Conservation (phyloP, 805 yeast genomes). For the Candida namnaoensis region DNA sequence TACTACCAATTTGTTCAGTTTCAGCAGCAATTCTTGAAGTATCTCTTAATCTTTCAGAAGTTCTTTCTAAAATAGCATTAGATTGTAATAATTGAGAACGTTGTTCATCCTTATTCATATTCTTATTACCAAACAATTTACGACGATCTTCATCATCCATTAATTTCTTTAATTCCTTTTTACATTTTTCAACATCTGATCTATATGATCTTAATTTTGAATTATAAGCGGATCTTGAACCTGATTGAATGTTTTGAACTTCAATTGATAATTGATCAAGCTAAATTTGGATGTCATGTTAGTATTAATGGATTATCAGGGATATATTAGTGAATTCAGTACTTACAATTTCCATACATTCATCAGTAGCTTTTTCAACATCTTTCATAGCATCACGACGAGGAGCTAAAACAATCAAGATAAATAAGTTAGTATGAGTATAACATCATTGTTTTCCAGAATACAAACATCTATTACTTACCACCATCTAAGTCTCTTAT, state of each 20-base stretch:
- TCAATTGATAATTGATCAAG: slow-evolving; percentile 85
- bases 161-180: slow-evolving; percentile 42
- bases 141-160: slow-evolving; percentile 67
- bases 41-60: slow-evolving; percentile 77
- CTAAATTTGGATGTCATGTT: slow-evolving; percentile 10
- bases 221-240: slow-evolving; percentile 61
- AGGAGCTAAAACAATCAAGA: no score
- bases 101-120: slow-evolving; percentile 43
- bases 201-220: slow-evolving; percentile 69
- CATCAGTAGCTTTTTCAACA: slow-evolving; percentile 66
- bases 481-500: slow-evolving; percentile 40
- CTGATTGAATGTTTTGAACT: slow-evolving; percentile 73
- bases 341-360: slow-evolving; percentile 57
- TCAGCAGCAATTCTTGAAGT: slow-evolving; percentile 87
- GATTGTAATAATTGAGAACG: slow-evolving; percentile 73
- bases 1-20: slow-evolving; percentile 87
- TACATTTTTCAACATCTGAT: slow-evolving; percentile 49
- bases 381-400: slow-evolving; percentile 49
- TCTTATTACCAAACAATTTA: slow-evolving; percentile 56
- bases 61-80: slow-evolving; percentile 72
- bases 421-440: no score
- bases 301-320: neutral
- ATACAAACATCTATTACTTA: slow-evolving; percentile 17
- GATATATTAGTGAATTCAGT: neutral
- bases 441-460: neutral